Conservation (phyloP, 2,329 filamentous ascomycete species). For the Graphilbum fragrans region DNA sequence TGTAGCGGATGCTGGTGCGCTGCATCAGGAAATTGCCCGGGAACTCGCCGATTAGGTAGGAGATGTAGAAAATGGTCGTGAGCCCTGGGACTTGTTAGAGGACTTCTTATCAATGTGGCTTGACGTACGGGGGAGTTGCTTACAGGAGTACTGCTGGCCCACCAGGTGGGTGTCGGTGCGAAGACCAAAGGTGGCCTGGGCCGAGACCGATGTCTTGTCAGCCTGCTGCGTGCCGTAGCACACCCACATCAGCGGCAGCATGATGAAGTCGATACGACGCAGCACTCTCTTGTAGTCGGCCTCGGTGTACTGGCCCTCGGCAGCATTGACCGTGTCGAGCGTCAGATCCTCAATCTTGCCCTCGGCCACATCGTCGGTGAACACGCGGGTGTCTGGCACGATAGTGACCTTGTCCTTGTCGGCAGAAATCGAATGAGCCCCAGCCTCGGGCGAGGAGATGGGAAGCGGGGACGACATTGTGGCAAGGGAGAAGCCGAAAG, state of each 20-base stretch:
- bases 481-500: too few species aligned
- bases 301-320: constrained; percentile 2
- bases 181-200: constrained; percentile 25
- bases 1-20: constrained; percentile 14
- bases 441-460: too few species aligned
- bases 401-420: too few species aligned
- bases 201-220: constrained; percentile 30
- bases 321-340: background rate
- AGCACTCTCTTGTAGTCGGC: constrained; percentile 12
- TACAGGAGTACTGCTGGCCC: constrained; percentile 13
- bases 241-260: constrained; percentile 24
- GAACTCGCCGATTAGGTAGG: constrained; percentile 19
- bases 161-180: constrained; percentile 15
- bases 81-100: constrained; percentile 8
- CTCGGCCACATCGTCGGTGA: background rate
- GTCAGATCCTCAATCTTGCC: background rate
- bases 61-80: constrained; percentile 23
- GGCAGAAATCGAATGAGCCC: too few species aligned
- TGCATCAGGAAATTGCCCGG: constrained; percentile 19
- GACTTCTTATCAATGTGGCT: too few species aligned
- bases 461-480: too few species aligned
- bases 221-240: constrained; percentile 34
- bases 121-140: too few species aligned
- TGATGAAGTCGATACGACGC: constrained; percentile 22
- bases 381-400: too few species aligned